Conservation (phyloP, 306 rosid genomes). For the Vigna unguiculata region DNA sequence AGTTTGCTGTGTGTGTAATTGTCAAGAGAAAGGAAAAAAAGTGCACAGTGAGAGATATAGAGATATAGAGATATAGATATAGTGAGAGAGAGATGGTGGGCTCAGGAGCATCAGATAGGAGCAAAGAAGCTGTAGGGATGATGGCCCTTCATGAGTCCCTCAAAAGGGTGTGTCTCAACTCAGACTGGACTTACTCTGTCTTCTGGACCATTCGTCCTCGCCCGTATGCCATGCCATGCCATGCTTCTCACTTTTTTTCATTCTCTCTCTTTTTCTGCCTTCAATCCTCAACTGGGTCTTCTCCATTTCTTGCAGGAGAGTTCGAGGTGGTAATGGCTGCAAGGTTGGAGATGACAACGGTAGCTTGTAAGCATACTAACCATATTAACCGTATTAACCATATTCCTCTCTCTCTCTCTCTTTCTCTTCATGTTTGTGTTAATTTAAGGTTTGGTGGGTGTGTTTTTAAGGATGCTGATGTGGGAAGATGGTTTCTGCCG, state of each 20-base stretch:
- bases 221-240: slow-evolving; percentile 64
- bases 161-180: slow-evolving; percentile 74
- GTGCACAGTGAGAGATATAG: slow-evolving; percentile 25
- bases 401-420: not conserved
- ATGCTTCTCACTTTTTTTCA: slow-evolving; percentile 31
- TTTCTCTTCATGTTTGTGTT: not conserved
- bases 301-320: slow-evolving; percentile 71
- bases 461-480: slow-evolving; percentile 88
- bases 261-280: slow-evolving; percentile 18
- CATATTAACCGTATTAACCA: not conserved
- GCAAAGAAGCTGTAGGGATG: slow-evolving; percentile 99
- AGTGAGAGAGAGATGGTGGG: slow-evolving; percentile 85
- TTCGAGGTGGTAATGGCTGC: slow-evolving; percentile 98
- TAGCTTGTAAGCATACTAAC: slow-evolving; percentile 69
- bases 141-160: slow-evolving; percentile 99
- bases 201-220: slow-evolving; percentile 99
- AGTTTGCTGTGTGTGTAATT: not conserved
- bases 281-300: slow-evolving; percentile 47
- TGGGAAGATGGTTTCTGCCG: slow-evolving; percentile 99
- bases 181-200: slow-evolving; percentile 99
- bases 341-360: slow-evolving; percentile 99
- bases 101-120: slow-evolving; percentile 93
- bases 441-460: not conserved
- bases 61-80: slow-evolving; percentile 56
- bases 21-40: slow-evolving; percentile 36